Base-by-base conservation (phyloP, 768 basidiomycete species). In the Trametes cubensis region DNA sequence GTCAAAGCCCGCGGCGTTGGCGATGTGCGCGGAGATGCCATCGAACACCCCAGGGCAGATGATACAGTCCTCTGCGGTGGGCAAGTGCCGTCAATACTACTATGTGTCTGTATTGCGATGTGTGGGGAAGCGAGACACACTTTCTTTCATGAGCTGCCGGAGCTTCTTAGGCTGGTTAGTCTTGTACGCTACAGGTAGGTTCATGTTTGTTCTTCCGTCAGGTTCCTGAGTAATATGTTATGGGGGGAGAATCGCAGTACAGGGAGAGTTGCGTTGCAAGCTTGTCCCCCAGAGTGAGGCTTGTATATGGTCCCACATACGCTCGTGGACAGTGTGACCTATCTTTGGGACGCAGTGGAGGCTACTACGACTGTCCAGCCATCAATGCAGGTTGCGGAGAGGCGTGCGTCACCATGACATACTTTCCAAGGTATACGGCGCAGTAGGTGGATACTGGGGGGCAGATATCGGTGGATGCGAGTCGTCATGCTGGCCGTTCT, bases 1-100 rank as follows among this genome's bases (percentile, higher is more conserved):
- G 58, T 69, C 66, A 61, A 69, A 69, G 28, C 70, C 70, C 15
- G 65, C 66, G 17, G 60, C 25, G 55, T 64, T 67, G 46, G 70
- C 70, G 58, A 71, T 61, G 56, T 69, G 66, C 13, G 68, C 65
- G 38, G 70, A 71, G 65, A 71, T 64, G 47, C 70, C 70, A 59
- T 71, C 68, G 66, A 68, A 69, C 1, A 68, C 61, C 15, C 68
- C 70, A 10, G 70, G 68, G 59, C 64, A 65, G 55, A 67, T 69
- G 0, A 67, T 58, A 53, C 69, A 69, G 58, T 65, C 63, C 54
- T 69, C 69, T 69, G 40, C n/a, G 4, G 17, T 17, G 38, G 18
- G 15, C 41, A 47, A 45, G 56, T 20, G 18, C 2, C 4, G n/a
- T 38, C 0, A 18, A 14, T 28, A 6, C 4, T 26, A 14, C 17